Evolutionary conservation across 257 asterid genomes (phyloP), one percentile per base, ranked within the genome.

Genomic region (Rauvolfia tetraphylla): DNA sequence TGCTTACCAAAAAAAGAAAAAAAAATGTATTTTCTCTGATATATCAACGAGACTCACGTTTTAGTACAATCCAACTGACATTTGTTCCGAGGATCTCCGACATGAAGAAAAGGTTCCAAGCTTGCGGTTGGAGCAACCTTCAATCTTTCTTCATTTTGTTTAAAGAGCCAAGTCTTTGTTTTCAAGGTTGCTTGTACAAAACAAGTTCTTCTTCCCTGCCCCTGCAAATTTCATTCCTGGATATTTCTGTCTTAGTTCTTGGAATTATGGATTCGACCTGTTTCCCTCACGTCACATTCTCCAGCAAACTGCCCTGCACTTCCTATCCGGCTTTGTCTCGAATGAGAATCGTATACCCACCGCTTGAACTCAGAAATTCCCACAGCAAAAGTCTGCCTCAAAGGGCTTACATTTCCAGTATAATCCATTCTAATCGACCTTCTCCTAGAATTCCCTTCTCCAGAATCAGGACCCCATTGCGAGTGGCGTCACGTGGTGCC

Each of bases 131-230:
- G 74, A 70, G 76, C 84, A 63, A 61, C 46, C 9, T 76, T 71
- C n/a, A n/a, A n/a, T n/a, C n/a, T n/a, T n/a, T 75, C 88, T 80
- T 80, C 81, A 80, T 81, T 75, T 84, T 72, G 38, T 68, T 67
- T 48, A 72, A 18, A 34, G 18, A 4, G n/a, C n/a, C n/a, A n/a
- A n/a, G n/a, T n/a, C n/a, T n/a, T n/a, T n/a, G n/a, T n/a, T n/a
- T n/a, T n/a, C n/a, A n/a, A n/a, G n/a, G n/a, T n/a, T n/a, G n/a
- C n/a, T n/a, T n/a, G n/a, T n/a, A n/a, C n/a, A n/a, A n/a, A n/a
- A 27, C 29, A 69, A 38, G 48, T 17, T 75, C 14, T 46, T 71
- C 73, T 73, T 25, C 74, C 67, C 48, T 56, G 36, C 54, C 44
- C 49, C 51, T 22, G 5, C n/a, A 5, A 25, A 39, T 63, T 62